A percentile compares a stretch with the other conserved stretches of the same genome.
Evolutionary conservation across 306 rosid species (phyloP).

Genomic region (Vigna mungo): DNA sequence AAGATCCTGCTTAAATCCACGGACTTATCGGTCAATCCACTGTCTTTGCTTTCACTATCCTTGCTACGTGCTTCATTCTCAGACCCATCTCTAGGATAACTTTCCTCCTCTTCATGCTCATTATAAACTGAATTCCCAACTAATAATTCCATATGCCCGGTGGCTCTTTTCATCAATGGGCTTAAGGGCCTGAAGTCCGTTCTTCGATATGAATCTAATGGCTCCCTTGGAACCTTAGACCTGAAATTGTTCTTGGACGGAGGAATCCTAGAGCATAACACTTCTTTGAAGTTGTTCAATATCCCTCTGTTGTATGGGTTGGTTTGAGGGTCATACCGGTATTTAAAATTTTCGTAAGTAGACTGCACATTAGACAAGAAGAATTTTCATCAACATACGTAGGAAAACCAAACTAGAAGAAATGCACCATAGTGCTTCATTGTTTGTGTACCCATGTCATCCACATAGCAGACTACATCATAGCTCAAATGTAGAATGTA

Average conservation of each 20-base stretch:
- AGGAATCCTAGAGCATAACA: conserved; percentile 65
- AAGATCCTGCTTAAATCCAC: conserved; percentile 51
- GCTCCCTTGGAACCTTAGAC: conserved; percentile 59
- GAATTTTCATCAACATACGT: not conserved
- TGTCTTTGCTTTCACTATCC: conserved; percentile 39
- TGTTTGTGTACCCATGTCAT: not conserved
- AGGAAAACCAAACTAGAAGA: conserved; percentile 29
- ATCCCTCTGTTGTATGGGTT: conserved; percentile 69
- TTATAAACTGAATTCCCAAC: conserved; percentile 34
- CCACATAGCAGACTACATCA: not conserved
- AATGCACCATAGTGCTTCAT: not conserved
- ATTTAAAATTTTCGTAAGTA: conserved; percentile 79
- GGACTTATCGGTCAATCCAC: conserved; percentile 42
- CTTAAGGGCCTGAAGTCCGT: conserved; percentile 44
- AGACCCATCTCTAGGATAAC: conserved; percentile 36
- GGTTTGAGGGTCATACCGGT: conserved; percentile 61
- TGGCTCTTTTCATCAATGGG: conserved; percentile 55
- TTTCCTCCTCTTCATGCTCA: conserved; percentile 6
- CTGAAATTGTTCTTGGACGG: conserved; percentile 72
- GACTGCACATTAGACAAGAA: conserved; percentile 57
- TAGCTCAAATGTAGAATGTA: conserved; percentile 3
- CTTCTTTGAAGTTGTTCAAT: conserved; percentile 58
- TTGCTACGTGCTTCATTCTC: conserved; percentile 47
- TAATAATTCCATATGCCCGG: conserved; percentile 53
- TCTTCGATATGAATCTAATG: conserved; percentile 36